These are phyloP conservation scores for Lasiosphaeria ovina DNA, from an alignment of 495 filamentous ascomycete genomes.

Conservation along the genomic window DNA sequence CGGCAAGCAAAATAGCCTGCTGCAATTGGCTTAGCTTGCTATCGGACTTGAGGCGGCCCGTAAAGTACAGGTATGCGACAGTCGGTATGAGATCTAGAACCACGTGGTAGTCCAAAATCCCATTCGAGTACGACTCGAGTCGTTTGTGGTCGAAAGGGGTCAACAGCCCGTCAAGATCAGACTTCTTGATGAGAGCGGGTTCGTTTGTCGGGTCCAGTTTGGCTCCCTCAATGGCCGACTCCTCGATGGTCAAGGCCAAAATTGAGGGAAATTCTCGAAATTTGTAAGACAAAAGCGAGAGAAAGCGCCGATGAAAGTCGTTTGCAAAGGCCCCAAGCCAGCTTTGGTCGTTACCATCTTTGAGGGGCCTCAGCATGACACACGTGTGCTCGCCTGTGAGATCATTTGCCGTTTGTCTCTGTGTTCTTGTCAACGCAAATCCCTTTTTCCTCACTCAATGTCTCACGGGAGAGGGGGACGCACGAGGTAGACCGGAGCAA, in stretches of 20 bases:
- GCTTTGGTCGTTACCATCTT: constrained; percentile 60
- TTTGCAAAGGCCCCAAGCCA: constrained; percentile 89
- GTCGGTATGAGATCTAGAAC: constrained; percentile 89
- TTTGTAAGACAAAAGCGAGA: constrained; percentile 83
- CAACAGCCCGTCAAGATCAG: constrained; percentile 68
- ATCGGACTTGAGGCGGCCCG: constrained; percentile 61
- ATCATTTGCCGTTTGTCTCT: constrained; percentile 90
- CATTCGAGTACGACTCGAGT: constrained; percentile 91
- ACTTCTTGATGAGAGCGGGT: constrained; percentile 57
- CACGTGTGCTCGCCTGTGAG: constrained; percentile 97
- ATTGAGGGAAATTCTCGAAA: constrained; percentile 83
- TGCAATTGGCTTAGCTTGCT: constrained; percentile 77
- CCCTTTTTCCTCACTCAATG: background rate
- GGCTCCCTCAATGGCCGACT: constrained; percentile 75
- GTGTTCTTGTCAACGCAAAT: constrained; percentile 5
- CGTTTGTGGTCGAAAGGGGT: constrained; percentile 94
- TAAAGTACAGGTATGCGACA: constrained; percentile 80
- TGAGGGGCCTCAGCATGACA: constrained; percentile 86
- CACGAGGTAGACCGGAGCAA: constrained; percentile 82
- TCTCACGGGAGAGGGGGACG: background rate
- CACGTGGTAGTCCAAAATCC: constrained; percentile 95
- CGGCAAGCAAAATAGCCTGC: constrained; percentile 77
- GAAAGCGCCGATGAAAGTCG: constrained; percentile 91
- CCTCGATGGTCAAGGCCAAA: constrained; percentile 82
- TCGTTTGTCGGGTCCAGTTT: constrained; percentile 53